Base-by-base conservation (phyloP, 805 yeast genomes). In the Ascoidea asiatica region DNA sequence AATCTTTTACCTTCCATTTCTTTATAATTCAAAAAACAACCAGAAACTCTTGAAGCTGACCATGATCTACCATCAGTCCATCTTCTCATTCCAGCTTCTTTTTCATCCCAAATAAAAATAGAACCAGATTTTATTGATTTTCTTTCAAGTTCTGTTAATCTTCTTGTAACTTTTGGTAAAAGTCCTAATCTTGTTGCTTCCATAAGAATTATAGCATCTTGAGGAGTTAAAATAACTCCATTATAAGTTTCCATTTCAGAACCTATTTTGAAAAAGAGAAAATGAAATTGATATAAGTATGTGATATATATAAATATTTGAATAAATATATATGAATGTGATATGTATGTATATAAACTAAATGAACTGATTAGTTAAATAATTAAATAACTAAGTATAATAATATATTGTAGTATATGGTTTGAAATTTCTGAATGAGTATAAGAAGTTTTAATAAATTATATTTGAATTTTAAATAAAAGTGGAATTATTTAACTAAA, bases 61-160 rank as follows among this genome's bases (percentile, higher is more conserved):
- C 90, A 81, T 33, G 72, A 67, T 49, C 73, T 72, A 18, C 89
- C 86, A 54, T 81, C 90, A 1, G 89, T 81, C 89, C 90, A 81
- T 22, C 89, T 62, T 49, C 77, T 72, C 77, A 82, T 79, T 17
- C 78, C 81, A 39, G 84, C 76, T 51, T 75, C 79, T 13, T 69
- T 64, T 56, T 81, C 89, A 56, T 77, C 80, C 88, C 88, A 81
- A 6, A 80, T 72, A 52, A 75, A 81, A 2, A 81, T 71, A 2
- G 79, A 67, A 4, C 86, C 86, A 6, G 77, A 67, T 19, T 60
- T 59, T 38, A 82, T 79, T 19, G 61, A 59, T 21, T 64, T 57
- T 20, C 84, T 62, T 56, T 81, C 86, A 22, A 62, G 61, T 20
- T 72, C 77, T 13, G 75, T 69, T 13, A 81, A 66, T 21, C 89